A percentile compares a stretch with the other conserved stretches of the same genome.
Conservation (phyloP, 805 yeast species). For the Pichia deserticola region DNA sequence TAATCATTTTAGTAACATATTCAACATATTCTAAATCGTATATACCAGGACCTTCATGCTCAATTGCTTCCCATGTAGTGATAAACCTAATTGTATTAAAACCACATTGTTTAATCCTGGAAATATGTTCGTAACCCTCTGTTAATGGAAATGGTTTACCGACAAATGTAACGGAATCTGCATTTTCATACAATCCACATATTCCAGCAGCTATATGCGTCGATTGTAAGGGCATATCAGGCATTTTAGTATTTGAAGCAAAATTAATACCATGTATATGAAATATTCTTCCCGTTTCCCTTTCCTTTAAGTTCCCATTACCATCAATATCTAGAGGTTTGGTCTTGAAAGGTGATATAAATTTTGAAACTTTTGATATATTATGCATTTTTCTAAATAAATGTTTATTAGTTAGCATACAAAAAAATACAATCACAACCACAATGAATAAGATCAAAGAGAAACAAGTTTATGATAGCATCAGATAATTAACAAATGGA, state of each 20-base stretch:
- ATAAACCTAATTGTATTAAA: conserved; percentile 71
- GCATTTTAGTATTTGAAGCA: conserved; percentile 69
- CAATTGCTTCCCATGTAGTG: conserved; percentile 88
- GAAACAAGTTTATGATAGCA: too few species aligned
- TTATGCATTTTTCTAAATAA: too few species aligned
- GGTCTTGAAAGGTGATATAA: conserved; percentile 11
- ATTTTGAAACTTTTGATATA: too few species aligned
- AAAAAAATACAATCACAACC: too few species aligned
- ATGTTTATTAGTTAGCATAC: too few species aligned
- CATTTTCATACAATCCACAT: conserved; percentile 51
- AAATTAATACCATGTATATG: conserved; percentile 73
- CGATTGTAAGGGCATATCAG: conserved; percentile 46
- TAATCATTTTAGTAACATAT: conserved; percentile 56
- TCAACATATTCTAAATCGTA: conserved; percentile 75
- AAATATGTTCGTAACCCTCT: conserved; percentile 64
- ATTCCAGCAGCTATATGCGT: conserved; percentile 31
- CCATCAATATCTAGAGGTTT: conserved; percentile 28
- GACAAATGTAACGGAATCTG: conserved; percentile 72
- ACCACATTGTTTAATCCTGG: conserved; percentile 71
- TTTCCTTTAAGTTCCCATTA: conserved; percentile 52
- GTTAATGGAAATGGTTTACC: conserved; percentile 73
- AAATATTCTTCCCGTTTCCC: conserved; percentile 46
- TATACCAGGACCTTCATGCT: conserved; percentile 76
- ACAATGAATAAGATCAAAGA: too few species aligned
- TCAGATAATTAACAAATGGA: too few species aligned